Conservation (phyloP, 2,329 filamentous ascomycete genomes). For the Phialophora macrospora region DNA sequence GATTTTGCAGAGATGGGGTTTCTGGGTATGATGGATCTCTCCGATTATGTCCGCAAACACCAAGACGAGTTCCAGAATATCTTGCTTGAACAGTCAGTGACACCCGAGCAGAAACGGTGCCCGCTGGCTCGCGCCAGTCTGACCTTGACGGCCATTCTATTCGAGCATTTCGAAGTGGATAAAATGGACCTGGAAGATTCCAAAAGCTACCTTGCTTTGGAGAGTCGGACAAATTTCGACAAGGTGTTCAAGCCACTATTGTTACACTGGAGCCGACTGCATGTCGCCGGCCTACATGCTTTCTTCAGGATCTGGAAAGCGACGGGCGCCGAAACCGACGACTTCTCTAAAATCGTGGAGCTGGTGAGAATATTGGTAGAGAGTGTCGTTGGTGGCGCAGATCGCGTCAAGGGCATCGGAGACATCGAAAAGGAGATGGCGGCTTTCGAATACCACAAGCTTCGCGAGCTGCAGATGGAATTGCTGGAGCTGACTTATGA, state of each 20-base stretch:
- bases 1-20: constrained; percentile 89
- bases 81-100: constrained; percentile 82
- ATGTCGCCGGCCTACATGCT: constrained; percentile 80
- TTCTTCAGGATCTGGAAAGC: constrained; percentile 94
- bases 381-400: constrained; percentile 81
- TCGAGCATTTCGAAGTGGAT: constrained; percentile 94
- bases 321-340: constrained; percentile 79
- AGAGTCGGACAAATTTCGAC: constrained; percentile 79
- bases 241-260: constrained; percentile 84
- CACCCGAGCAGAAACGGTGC: constrained; percentile 73
- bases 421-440: constrained; percentile 88
- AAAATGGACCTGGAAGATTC: constrained; percentile 78
- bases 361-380: constrained; percentile 88
- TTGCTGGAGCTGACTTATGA: constrained; percentile 89
- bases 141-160: constrained; percentile 83
- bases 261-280: constrained; percentile 89
- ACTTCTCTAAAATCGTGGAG: constrained; percentile 93
- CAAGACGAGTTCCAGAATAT: constrained; percentile 93
- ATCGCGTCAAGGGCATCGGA: constrained; percentile 78
- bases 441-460: constrained; percentile 76
- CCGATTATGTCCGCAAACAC: constrained; percentile 89
- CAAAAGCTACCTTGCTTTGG: constrained; percentile 74
- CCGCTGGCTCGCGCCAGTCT: constrained; percentile 86
- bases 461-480: constrained; percentile 91
- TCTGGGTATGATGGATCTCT: constrained; percentile 95